Percentiles rank a stretch among this genome's conserved stretches.
Conservation (phyloP, 2,329 filamentous ascomycete species). For the Rasamsonia emersonii region DNA sequence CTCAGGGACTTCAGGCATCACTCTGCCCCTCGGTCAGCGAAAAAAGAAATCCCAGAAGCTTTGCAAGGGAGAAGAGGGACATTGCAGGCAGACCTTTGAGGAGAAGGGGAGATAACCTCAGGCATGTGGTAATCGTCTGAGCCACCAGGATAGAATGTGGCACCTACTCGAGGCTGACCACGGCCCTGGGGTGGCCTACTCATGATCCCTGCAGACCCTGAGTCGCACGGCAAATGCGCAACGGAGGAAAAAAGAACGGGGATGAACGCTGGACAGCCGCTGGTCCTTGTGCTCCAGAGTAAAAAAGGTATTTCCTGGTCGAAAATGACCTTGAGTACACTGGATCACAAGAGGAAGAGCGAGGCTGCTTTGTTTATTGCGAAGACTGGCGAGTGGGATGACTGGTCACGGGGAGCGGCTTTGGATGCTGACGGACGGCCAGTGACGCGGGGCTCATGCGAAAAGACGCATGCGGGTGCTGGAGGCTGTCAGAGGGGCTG, state of each 20-base stretch:
- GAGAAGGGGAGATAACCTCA: conserved; percentile 60
- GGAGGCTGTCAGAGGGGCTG: no score
- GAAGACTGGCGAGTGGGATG: no score
- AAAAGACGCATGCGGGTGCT: no score
- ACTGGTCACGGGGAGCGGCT: no score
- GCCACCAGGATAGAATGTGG: conserved; percentile 61
- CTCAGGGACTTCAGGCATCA: conserved; percentile 91
- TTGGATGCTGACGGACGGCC: no score
- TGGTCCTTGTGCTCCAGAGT: neutral
- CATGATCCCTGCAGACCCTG: conserved; percentile 5
- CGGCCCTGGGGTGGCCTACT: conserved; percentile 14
- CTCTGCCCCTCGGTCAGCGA: conserved; percentile 45
- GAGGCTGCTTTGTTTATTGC: no score
- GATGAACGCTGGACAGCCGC: neutral
- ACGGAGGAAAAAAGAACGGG: neutral
- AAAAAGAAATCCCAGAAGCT: conserved; percentile 10
- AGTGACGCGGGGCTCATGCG: no score
- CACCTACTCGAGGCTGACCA: conserved; percentile 40
- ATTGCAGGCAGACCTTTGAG: conserved; percentile 51
- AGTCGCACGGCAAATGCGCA: no score
- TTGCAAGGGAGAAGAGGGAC: conserved; percentile 6
- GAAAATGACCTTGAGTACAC: neutral
- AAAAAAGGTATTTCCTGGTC: neutral
- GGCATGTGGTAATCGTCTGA: conserved; percentile 62
- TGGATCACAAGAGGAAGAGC: no score